phyloP scores from a whole-genome alignment of 2,329 filamentous ascomycete species.

The Pyrenophora tritici-repentis region DNA sequence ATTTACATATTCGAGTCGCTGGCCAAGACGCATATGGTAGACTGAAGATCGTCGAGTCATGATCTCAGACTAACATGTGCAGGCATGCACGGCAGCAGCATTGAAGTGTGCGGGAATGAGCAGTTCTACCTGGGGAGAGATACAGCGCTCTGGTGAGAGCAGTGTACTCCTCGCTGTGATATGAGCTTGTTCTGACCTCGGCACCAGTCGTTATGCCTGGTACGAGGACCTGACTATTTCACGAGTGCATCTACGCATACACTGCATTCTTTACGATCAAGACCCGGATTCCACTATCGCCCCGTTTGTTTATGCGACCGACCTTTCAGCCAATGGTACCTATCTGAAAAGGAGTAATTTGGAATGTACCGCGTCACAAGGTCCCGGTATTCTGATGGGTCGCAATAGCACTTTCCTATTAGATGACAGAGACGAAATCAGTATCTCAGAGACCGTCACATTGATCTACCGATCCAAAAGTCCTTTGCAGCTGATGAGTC shows the following conservation, averaged over 20 bases:
- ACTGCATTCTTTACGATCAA: conserved; percentile 54
- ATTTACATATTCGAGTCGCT: conserved; percentile 29
- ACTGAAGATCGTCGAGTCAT: conserved; percentile 1
- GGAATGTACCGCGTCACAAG: conserved; percentile 27
- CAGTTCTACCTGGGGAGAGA: conserved; percentile 46
- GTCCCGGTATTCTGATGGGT: conserved; percentile 37
- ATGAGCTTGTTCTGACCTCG: conserved; percentile 21
- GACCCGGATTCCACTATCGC: conserved; percentile 40
- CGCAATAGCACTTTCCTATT: conserved; percentile 49
- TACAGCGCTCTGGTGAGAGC: conserved; percentile 38
- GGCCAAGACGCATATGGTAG: conserved; percentile 25
- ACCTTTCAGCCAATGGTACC: conserved; percentile 53
- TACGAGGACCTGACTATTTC: conserved; percentile 47
- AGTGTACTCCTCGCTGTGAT: not conserved
- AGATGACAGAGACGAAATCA: conserved; percentile 51
- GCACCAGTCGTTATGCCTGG: conserved; percentile 39
- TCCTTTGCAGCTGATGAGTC: conserved; percentile 6
- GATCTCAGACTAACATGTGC: conserved; percentile 22
- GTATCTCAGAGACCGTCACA: conserved; percentile 33
- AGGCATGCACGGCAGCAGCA: conserved; percentile 31
- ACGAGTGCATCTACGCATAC: conserved; percentile 52
- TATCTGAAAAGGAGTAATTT: conserved; percentile 39
- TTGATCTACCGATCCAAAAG: conserved; percentile 31
- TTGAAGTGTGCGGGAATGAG: conserved; percentile 43
- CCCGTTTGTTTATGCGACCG: conserved; percentile 55